Evolutionary conservation across 2,329 filamentous ascomycete species (phyloP), one percentile per base, ranked within the genome.

Genomic region (Nigrograna mackinnonii): DNA sequence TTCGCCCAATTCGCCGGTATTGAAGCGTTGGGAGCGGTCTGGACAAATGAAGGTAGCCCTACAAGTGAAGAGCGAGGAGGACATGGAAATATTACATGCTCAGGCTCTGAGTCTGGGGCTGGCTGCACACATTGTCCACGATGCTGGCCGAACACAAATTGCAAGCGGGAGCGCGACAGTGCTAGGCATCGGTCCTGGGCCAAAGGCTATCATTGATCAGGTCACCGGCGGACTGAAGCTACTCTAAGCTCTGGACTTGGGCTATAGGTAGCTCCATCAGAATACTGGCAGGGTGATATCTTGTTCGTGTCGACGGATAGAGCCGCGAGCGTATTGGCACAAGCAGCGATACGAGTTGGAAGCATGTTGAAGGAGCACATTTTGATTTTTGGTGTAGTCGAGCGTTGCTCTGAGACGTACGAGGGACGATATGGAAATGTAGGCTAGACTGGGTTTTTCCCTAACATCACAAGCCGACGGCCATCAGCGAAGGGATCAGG

Each of bases 61-160:
- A 41, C 91, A 96, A 72, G 79, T 86, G 54, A 94, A 92, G 73
- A 85, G 84, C 47, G 87, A 96, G 71, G 89, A 95, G 24, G 89
- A 85, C 44, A 62, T 86, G 66, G 67, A 95, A 64, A 71, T 95
- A 55, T 72, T 94, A 55, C 86, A 91, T 72, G 87, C 85, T 40
- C 84, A 86, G 67, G 94, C 94, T 3, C 79, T 89, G 49, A 89
- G 85, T 64, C 67, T 96, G 44, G 92, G 94, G 1, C 70, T 99
- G 45, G 91, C 90, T 47, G 90, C 92, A 39, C 87, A 92, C 67
- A 84, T 96, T 39, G 92, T 99, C 54, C 85, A 89, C 60, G 94
- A 99, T 71, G 94, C 94, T n/a, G 94, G 94, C 12, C 82, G 94
- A 48, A 99, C 94, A 34, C 94, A 99, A 80, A 97, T 99, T 69